Conservation (phyloP, 345 rosid genomes). For the Psidium friedrichsthalianum region DNA sequence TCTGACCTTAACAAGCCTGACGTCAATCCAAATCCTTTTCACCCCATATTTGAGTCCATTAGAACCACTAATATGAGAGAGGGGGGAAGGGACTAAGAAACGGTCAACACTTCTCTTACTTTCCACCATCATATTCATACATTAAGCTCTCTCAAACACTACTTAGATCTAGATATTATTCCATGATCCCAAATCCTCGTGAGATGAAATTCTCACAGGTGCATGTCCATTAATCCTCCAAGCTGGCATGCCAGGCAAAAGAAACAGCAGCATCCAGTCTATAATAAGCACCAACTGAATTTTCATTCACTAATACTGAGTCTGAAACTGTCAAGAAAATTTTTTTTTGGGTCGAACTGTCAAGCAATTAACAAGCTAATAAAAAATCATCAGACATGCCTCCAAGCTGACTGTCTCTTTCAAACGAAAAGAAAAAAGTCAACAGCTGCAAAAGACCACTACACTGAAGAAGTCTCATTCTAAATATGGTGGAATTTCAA, state of each 20-base stretch:
- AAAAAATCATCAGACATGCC: not conserved
- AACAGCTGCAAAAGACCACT: slow-evolving; percentile 5
- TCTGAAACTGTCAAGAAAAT: not conserved
- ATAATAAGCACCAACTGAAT: not conserved
- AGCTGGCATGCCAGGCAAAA: not conserved
- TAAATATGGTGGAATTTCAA: not conserved
- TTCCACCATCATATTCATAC: not conserved
- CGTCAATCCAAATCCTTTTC: not conserved
- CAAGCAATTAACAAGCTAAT: not conserved
- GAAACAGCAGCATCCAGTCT: not conserved
- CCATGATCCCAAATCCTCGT: not conserved
- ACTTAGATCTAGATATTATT: not conserved
- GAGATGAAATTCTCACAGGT: not conserved
- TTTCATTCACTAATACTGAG: not conserved
- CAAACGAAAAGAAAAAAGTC: not conserved
- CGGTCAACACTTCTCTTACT: not conserved
- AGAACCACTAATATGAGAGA: not conserved
- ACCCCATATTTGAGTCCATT: not conserved
- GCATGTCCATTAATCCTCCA: not conserved
- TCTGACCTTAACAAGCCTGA: not conserved
- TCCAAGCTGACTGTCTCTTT: not conserved
- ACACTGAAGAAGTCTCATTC: slow-evolving; percentile 4
- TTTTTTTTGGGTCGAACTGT: not conserved
- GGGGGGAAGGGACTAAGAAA: not conserved
- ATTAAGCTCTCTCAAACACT: not conserved